Percentiles rank a stretch among this genome's conserved stretches.
Evolutionary conservation across 2,329 filamentous ascomycete species (phyloP).

Genomic region (Cryphonectria carpinicola): DNA sequence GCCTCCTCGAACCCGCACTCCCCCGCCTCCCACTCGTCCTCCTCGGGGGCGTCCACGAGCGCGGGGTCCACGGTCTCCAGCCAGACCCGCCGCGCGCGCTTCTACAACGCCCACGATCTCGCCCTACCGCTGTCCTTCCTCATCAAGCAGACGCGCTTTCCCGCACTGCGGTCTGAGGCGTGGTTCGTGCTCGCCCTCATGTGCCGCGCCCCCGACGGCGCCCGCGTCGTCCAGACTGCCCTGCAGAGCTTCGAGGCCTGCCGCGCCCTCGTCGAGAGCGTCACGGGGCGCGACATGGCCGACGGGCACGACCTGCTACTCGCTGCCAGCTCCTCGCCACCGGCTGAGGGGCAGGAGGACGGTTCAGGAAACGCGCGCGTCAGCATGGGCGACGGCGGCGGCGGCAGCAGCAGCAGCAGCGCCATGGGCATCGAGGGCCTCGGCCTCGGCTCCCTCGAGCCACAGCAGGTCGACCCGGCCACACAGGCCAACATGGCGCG

Average conservation of each 20-base stretch:
- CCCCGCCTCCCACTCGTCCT: constrained; percentile 9
- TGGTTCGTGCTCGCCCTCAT: constrained; percentile 68
- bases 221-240: constrained; percentile 47
- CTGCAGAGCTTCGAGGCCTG: constrained; percentile 49
- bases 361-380: constrained; percentile 2
- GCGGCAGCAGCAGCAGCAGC: neutral
- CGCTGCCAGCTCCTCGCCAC: neutral
- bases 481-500: constrained; percentile 50
- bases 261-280: constrained; percentile 48
- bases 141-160: constrained; percentile 61
- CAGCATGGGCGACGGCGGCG: constrained; percentile 1
- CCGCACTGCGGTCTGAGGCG: constrained; percentile 61
- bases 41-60: constrained; percentile 8
- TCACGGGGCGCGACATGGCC: constrained; percentile 50
- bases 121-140: constrained; percentile 53
- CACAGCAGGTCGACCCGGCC: constrained; percentile 51
- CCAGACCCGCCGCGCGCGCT: constrained; percentile 45
- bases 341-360: constrained; percentile 19
- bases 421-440: constrained; percentile 39
- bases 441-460: constrained; percentile 43
- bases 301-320: constrained; percentile 32
- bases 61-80: neutral
- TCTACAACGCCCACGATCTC: constrained; percentile 48
- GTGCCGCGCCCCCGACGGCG: constrained; percentile 55
- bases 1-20: constrained; percentile 13